Percentiles rank a stretch among this genome's conserved stretches.
phyloP scores from a whole-genome alignment of 2,329 filamentous ascomycete genomes.

The Alternaria burnsii region DNA sequence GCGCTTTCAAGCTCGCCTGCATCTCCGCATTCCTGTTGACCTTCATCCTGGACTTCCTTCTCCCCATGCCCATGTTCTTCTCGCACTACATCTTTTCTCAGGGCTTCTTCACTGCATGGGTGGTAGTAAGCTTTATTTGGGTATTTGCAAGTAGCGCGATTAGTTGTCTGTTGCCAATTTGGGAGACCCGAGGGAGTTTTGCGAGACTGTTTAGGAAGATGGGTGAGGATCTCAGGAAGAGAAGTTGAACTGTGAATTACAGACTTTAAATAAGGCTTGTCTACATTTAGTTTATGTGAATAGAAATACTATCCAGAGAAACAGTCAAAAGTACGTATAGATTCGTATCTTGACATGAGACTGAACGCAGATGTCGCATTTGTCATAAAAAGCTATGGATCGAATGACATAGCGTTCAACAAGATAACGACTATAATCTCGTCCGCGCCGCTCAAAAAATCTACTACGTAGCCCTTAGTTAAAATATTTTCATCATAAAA shows the following conservation, averaged over 20 bases:
- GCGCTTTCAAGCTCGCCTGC: slow-evolving; percentile 51
- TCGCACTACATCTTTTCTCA: slow-evolving; percentile 53
- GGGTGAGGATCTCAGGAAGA: slow-evolving; percentile 15
- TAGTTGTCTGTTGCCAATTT: slow-evolving; percentile 53
- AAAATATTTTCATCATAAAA: background rate
- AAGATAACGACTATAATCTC: background rate
- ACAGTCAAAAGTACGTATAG: background rate
- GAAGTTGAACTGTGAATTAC: background rate
- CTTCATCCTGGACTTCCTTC: slow-evolving; percentile 52
- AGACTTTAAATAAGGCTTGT: background rate
- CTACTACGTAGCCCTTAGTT: background rate
- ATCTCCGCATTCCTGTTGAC: slow-evolving; percentile 50
- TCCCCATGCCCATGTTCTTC: slow-evolving; percentile 56
- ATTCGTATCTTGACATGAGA: background rate
- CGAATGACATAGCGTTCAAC: background rate
- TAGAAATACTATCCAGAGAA: background rate
- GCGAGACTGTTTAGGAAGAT: slow-evolving; percentile 25
- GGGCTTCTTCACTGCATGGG: slow-evolving; percentile 54
- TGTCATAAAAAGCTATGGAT: background rate
- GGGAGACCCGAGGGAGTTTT: slow-evolving; percentile 52
- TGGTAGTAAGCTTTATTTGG: slow-evolving; percentile 55
- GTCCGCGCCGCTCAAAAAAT: background rate
- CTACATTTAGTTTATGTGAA: background rate
- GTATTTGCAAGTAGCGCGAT: slow-evolving; percentile 53
- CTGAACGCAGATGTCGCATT: background rate